Evolutionary conservation across 2,329 filamentous ascomycete species (phyloP).

Genomic region (Microsporum canis): DNA sequence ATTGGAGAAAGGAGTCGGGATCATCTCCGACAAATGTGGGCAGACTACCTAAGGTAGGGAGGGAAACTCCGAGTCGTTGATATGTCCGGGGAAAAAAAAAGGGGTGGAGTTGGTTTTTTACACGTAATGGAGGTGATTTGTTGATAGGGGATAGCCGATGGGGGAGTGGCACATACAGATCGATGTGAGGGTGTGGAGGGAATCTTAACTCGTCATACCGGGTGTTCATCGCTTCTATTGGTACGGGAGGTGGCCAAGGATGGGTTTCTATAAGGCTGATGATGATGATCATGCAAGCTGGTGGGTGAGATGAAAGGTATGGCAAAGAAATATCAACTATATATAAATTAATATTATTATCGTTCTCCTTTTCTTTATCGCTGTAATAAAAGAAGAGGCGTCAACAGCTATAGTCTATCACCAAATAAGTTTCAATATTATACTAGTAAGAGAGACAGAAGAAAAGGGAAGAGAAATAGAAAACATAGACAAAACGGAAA

Average conservation of each 20-base stretch:
- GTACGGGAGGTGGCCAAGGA: not conserved
- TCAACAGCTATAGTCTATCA: slow-evolving; percentile 1
- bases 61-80: no score
- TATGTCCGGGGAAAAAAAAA: no score
- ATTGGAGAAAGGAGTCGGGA: not conserved
- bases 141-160: no score
- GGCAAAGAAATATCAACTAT: not conserved
- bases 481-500: not conserved
- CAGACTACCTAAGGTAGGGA: no score
- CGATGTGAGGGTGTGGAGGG: no score
- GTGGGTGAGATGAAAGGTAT: not conserved
- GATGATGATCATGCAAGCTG: no score
- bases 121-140: no score
- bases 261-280: not conserved
- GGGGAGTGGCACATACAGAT: no score
- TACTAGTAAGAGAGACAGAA: not conserved
- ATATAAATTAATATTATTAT: slow-evolving; percentile 2
- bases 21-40: no score
- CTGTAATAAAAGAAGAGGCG: not conserved
- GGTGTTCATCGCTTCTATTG: not conserved
- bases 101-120: no score
- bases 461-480: not conserved
- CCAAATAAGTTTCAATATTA: slow-evolving; percentile 3
- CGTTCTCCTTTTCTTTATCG: not conserved
- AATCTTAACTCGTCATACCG: no score